These are phyloP conservation scores for Trichosporon ovoides DNA, from an alignment of 1,284 basidiomycete species.

Conservation along the genomic window DNA sequence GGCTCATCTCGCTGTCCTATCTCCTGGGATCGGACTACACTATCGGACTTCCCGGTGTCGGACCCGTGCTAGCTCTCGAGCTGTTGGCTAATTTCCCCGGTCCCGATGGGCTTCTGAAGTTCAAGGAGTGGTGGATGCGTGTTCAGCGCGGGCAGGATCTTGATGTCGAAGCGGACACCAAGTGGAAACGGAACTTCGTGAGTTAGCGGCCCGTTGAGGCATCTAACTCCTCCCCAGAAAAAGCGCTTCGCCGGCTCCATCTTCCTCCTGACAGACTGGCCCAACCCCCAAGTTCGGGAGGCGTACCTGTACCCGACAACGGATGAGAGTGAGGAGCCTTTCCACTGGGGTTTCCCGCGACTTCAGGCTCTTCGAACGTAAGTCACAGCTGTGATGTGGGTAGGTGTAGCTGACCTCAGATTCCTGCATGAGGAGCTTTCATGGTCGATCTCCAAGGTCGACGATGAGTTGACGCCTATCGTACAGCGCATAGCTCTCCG, in stretches of 20 bases:
- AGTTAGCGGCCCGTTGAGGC: conserved; percentile 46
- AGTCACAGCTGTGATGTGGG: conserved; percentile 34
- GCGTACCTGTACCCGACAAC: conserved; percentile 89
- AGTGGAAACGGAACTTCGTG: conserved; percentile 79
- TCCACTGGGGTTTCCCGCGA: conserved; percentile 95
- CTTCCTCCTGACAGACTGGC: conserved; percentile 77
- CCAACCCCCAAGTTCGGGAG: conserved; percentile 78
- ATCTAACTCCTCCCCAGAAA: conserved; percentile 59
- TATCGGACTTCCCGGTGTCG: conserved; percentile 89
- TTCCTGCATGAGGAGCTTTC: conserved; percentile 79
- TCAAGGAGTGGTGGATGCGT: conserved; percentile 90
- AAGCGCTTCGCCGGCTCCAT: conserved; percentile 75
- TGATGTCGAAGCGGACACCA: conserved; percentile 62
- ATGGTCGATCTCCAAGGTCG: conserved; percentile 82
- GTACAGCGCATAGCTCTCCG: conserved; percentile 83
- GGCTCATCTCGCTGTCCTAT: conserved; percentile 83
- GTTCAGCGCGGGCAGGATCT: conserved; percentile 88
- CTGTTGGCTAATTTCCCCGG: conserved; percentile 85
- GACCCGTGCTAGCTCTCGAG: conserved; percentile 95
- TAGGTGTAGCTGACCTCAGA: conserved; percentile 48
- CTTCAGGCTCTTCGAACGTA: conserved; percentile 80
- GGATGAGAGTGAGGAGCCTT: conserved; percentile 85
- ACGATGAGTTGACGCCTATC: conserved; percentile 86
- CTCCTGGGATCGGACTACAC: conserved; percentile 96
- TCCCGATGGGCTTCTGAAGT: conserved; percentile 71